These are phyloP conservation scores for Rhodosporidiobolus sp. DNA, from an alignment of 768 basidiomycete genomes.

Conservation along the genomic window DNA sequence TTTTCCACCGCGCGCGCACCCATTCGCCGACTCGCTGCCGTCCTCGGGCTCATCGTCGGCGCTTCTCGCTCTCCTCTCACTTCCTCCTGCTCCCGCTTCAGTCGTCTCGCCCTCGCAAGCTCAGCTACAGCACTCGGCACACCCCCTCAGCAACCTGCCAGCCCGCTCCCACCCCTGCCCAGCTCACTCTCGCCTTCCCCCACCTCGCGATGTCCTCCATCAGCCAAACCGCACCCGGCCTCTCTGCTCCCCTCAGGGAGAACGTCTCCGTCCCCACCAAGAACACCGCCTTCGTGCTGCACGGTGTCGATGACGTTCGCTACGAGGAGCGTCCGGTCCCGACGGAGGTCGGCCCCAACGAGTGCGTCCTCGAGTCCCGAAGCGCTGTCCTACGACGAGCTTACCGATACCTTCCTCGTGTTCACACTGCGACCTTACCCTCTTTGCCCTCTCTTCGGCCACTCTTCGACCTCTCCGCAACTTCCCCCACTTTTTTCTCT, in stretches of 20 bases:
- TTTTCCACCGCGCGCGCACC: no score
- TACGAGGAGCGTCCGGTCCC: conserved; percentile 76
- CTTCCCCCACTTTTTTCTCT: background rate
- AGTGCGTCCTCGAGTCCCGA: conserved; percentile 33
- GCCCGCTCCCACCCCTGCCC: no score
- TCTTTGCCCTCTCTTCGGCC: background rate
- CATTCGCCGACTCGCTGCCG: no score
- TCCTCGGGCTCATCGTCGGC: no score
- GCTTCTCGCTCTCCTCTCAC: no score
- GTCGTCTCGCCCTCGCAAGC: no score
- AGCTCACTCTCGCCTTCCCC: background rate
- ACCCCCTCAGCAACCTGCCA: no score
- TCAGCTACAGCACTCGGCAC: no score
- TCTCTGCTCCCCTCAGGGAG: background rate
- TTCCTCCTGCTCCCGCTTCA: no score
- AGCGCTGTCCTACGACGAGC: background rate
- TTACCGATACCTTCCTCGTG: background rate
- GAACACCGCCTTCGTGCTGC: conserved; percentile 49
- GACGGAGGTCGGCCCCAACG: conserved; percentile 54
- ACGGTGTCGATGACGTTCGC: conserved; percentile 63
- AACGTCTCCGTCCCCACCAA: background rate
- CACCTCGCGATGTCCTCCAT: background rate
- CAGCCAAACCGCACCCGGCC: background rate
- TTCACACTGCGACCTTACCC: background rate
- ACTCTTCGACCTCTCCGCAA: background rate